Evolutionary conservation across 1,284 basidiomycete genomes (phyloP).

Genomic region (Malassezia cuniculi): DNA sequence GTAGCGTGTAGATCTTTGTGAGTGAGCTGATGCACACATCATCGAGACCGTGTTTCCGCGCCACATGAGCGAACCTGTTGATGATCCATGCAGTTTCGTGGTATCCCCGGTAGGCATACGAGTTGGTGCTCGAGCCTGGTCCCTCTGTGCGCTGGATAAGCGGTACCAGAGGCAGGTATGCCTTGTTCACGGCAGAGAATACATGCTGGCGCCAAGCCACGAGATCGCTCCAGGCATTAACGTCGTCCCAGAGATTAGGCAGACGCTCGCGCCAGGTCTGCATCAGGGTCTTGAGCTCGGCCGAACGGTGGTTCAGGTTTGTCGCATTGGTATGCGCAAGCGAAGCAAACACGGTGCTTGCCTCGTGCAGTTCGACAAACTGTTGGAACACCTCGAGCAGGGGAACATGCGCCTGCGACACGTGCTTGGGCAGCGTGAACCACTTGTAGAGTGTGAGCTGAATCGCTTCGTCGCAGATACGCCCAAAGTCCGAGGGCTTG

Average conservation of each 20-base stretch:
- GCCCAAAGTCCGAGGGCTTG: constrained; percentile 36
- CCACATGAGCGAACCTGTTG: constrained; percentile 98
- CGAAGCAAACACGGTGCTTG: constrained; percentile 64
- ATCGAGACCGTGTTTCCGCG: constrained; percentile 86
- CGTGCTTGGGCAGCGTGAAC: constrained; percentile 69
- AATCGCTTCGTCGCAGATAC: constrained; percentile 86
- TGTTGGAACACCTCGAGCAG: constrained; percentile 97
- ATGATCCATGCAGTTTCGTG: constrained; percentile 99
- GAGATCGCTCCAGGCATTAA: constrained; percentile 95
- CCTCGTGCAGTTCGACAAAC: constrained; percentile 93
- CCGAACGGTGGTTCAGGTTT: constrained; percentile 87
- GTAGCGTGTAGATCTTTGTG: constrained; percentile 94
- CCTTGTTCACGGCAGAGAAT: constrained; percentile 85
- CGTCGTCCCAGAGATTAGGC: constrained; percentile 92
- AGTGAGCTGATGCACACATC: constrained; percentile 91
- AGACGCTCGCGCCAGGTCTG: constrained; percentile 83
- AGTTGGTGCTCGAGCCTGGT: constrained; percentile 52
- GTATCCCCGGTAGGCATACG: constrained; percentile 92
- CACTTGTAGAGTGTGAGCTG: constrained; percentile 93
- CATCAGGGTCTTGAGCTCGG: constrained; percentile 65
- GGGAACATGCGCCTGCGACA: constrained; percentile 85
- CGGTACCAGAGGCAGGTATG: constrained; percentile 68
- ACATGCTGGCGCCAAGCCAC: constrained; percentile 92
- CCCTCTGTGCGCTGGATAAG: constrained; percentile 47
- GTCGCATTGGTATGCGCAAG: constrained; percentile 71